Base-by-base conservation (phyloP, 805 yeast species). In the Sugiyamaella chiloensis region DNA sequence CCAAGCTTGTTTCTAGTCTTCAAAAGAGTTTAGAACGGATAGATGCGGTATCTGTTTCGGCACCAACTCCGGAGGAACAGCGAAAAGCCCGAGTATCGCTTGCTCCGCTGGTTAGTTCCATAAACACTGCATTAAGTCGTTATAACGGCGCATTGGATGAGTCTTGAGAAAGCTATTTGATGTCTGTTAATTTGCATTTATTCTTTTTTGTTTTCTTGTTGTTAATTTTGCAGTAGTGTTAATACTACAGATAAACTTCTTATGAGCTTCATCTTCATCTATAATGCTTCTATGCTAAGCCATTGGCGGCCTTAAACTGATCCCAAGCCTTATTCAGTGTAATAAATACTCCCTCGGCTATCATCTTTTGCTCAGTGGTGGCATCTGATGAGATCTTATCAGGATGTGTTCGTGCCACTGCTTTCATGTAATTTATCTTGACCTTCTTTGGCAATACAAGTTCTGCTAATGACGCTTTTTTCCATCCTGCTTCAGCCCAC, bases 321-420 rank as follows among this genome's bases (percentile, higher is more conserved):
- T 87, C 97, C 98, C 99, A 93, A 2, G 97, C 89, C 56, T 80
- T 77, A 64, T 89, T 91, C 52, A 93, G 70, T 0, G 81, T 74
- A 32, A 89, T 85, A 61, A 93, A 93, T 0, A 91, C 91, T 20
- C 80, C 81, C 57, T 90, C 91, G 12, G 97, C 93, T 40, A 91
- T 73, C 83, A 91, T 77, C 61, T 84, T 83, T 48, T 79, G 78
- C 58, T 88, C 95, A 4, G 81, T 70, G 5, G 81, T 69, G 1
- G 83, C 78, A 19, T 67, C 65, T n/a, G 67, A 61, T 5, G 80
- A 71, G 20, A 90, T 69, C 64, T 93, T 93, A 65, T 93, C 99
- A 0, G 93, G 93, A 59, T 85, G 93, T 4, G 87, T 83, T 47
- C 78, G 72, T 43, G 87, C 78, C 40, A 83, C 87, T 1, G 87